A percentile compares a stretch with the other conserved stretches of the same genome.
phyloP scores from a whole-genome alignment of 1,284 basidiomycete species.

The Sanghuangporus weigelae region DNA sequence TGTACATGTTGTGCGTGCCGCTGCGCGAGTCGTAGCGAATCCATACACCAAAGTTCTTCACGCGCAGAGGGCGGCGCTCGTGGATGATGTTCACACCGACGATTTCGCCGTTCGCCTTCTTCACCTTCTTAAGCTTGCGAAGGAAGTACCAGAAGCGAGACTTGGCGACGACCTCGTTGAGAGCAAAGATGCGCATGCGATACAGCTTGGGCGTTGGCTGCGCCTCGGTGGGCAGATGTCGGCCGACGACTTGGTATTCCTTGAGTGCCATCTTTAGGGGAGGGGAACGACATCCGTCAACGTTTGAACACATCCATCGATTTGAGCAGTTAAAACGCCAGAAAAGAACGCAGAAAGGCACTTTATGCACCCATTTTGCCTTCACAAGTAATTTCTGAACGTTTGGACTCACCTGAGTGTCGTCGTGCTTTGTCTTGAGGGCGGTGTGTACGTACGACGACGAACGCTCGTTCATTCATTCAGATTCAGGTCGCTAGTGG shows the following conservation, averaged over 20 bases:
- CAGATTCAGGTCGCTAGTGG: background rate
- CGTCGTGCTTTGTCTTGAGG: conserved; percentile 3
- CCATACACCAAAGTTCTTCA: conserved; percentile 99
- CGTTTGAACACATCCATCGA: conserved; percentile 4
- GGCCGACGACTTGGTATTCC: conserved; percentile 98
- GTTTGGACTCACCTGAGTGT: background rate
- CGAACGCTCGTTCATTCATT: background rate
- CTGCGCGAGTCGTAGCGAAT: conserved; percentile 98
- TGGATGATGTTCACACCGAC: conserved; percentile 96
- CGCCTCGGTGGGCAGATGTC: conserved; percentile 91
- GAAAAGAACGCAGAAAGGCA: background rate
- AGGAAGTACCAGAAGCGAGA: conserved; percentile 99
- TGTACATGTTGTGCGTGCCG: conserved; percentile 97
- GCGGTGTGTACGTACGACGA: background rate
- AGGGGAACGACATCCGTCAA: conserved; percentile 7
- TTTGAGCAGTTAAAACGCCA: background rate
- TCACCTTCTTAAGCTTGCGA: conserved; percentile 96
- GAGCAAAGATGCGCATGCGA: conserved; percentile 99
- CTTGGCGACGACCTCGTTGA: conserved; percentile 98
- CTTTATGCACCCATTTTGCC: background rate
- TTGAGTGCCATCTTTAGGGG: conserved; percentile 18
- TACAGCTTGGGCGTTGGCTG: conserved; percentile 96
- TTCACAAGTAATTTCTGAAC: background rate
- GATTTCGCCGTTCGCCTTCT: conserved; percentile 99
- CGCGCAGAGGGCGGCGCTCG: conserved; percentile 96